Base-by-base conservation (phyloP, 2,329 filamentous ascomycete species). In the Cladosporium sp. region DNA sequence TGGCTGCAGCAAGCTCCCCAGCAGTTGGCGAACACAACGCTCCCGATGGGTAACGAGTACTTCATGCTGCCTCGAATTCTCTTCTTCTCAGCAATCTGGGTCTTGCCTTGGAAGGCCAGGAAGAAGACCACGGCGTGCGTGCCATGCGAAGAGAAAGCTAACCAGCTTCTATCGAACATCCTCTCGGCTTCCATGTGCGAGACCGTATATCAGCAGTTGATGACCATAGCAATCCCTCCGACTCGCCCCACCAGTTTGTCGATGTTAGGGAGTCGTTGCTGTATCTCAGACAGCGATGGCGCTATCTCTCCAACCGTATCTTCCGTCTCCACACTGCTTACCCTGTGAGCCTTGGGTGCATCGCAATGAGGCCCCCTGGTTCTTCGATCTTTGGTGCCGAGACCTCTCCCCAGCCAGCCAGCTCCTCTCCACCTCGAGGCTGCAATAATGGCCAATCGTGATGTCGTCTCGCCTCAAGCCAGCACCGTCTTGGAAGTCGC, bases 261-360 rank as follows among this genome's bases (percentile, higher is more conserved):
- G 28, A 50, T 28, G n/a, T 26, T 50, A 44, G 23, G n/a, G 33
- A 31, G 28, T 52, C 14, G 28, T 37, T 52, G 58, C 28, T 61
- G 29, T 23, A 33, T 63, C 61, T 46, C 50, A 55, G 46, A 37
- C 61, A 63, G 35, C 37, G 11, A 63, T 63, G 23, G 61, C 61
- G 61, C 61, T 63, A 63, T 63, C 61, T 63, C 14, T 44, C 60
- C 50, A 63, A 31, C 49, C 60, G 60, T 52, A 46, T 63, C 50
- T 26, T 31, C 59, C 61, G 49, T 63, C 61, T 56, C 61, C 61
- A 63, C 61, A 63, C 61, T 56, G 33, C 61, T 63, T 56, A 46
- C 49, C 50, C 50, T 56, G 61, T 35, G 55, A 57, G 55, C 31
- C 55, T 40, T 57, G 55, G 55, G n/a, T 28, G 55, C 16, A 12